Conservation (phyloP, 202 grass and related monocot species). For the Schoenoplectus tabernaemontani region DNA sequence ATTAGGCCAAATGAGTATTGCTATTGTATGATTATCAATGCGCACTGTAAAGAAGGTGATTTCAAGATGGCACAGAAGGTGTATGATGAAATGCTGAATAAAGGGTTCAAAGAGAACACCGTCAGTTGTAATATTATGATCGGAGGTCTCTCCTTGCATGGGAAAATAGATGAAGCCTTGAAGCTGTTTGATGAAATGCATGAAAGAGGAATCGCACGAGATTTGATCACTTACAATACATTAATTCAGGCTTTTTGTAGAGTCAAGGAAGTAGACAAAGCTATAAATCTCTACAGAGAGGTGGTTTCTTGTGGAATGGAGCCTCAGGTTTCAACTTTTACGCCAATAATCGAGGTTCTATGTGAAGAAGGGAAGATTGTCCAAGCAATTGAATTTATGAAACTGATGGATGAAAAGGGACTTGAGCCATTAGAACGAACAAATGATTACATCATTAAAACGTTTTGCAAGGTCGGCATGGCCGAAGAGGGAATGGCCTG, state of each 20-base stretch:
- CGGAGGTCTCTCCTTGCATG: conserved; percentile 39
- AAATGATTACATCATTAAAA: conserved; percentile 57
- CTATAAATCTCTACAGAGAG: conserved; percentile 31
- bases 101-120: conserved; percentile 48
- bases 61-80: conserved; percentile 40
- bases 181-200: conserved; percentile 52
- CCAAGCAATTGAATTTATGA: conserved; percentile 50
- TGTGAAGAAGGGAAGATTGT: conserved; percentile 47
- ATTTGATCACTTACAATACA: conserved; percentile 60
- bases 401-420: conserved; percentile 50
- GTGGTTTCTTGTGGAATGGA: conserved; percentile 45
- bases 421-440: conserved; percentile 43
- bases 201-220: conserved; percentile 36
- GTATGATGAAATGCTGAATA: conserved; percentile 57
- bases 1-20: conserved; percentile 48
- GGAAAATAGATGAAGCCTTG: conserved; percentile 40
- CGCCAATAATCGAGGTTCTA: conserved; percentile 43
- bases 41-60: conserved; percentile 50
- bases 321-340: conserved; percentile 43
- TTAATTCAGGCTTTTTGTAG: conserved; percentile 73
- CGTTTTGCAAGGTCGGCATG: conserved; percentile 52
- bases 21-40: conserved; percentile 37
- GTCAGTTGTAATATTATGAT: conserved; percentile 55
- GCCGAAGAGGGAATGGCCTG: conserved; percentile 62
- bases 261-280: conserved; percentile 29